Base-by-base conservation (phyloP, 1,139 yeast species). In the Yamadazyma epiphylla region DNA sequence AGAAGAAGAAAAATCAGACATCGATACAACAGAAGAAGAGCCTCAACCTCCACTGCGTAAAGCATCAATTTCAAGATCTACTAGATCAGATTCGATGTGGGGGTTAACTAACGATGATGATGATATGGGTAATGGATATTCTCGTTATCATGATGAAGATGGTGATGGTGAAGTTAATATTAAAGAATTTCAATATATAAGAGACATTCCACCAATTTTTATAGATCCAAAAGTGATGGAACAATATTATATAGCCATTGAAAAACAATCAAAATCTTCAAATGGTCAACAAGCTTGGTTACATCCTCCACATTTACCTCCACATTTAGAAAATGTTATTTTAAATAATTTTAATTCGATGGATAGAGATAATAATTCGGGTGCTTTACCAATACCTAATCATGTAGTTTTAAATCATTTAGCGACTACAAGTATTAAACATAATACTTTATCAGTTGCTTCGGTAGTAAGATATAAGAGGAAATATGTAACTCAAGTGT, bases 191-290 rank as follows among this genome's bases (percentile, higher is more conserved):
- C 67, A 74, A 38, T 84, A 79, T 53, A 77, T 80, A 19, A 70
- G 64, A 30, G 81, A 77, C 39, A 89, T 91, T 27, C 98, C 98
- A 1, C 88, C 94, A 2, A 88, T 91, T 19, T 89, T 91, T 55
- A 77, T 85, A 3, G 94, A 84, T 45, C 88, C 91, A 5, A 65
- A 66, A 44, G 74, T 67, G 13, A 68, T 68, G 74, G 74, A 68
- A 43, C 73, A 65, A 42, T 83, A 83, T 49, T 83, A 83, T 47
- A 63, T 78, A 30, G 84, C 91, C 1, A 66, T 83, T 31, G 94
- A 83, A 47, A 73, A 72, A 45, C 85, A 80, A 46, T 77, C 82
- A 33, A 76, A 76, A 45, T 67, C 67, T 30, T 78, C 77, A 30
- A 76, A 73, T 46, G 83, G 80, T 35, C 77, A 68, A 42, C 74